A percentile compares a stretch with the other conserved stretches of the same genome.
phyloP scores from a whole-genome alignment of 768 basidiomycete genomes.

The Infundibulicybe gibba region DNA sequence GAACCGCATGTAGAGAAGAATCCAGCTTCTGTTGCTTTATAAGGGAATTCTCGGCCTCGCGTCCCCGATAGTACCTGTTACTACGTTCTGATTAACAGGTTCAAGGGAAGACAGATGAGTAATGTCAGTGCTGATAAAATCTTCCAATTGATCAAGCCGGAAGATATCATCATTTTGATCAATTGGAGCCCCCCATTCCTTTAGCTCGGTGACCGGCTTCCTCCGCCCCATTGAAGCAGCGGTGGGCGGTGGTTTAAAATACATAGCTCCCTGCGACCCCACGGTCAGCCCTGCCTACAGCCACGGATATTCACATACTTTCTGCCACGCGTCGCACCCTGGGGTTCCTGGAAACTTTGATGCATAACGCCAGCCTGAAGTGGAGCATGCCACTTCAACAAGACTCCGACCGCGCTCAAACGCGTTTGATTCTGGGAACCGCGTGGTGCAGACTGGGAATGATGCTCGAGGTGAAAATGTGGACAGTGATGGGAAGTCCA shows the following conservation, averaged over 20 bases:
- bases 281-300: background rate
- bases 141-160: conserved; percentile 33
- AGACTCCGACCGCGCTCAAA: too few relatives aligned
- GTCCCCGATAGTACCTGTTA: background rate
- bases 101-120: conserved; percentile 1
- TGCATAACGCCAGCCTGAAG: too few relatives aligned
- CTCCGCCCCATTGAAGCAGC: background rate
- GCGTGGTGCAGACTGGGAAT: too few relatives aligned
- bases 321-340: too few relatives aligned
- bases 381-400: too few relatives aligned
- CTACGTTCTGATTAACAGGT: background rate
- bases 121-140: conserved; percentile 37
- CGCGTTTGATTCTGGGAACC: too few relatives aligned
- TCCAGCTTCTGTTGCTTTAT: conserved; percentile 31
- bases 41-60: background rate
- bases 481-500: too few relatives aligned
- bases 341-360: too few relatives aligned
- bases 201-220: conserved; percentile 1
- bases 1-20: conserved; percentile 28
- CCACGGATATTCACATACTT: too few relatives aligned
- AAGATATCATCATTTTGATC: conserved; percentile 31
- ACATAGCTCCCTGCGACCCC: background rate
- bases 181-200: conserved; percentile 36
- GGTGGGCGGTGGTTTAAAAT: too few relatives aligned
- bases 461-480: too few relatives aligned